Evolutionary conservation across 2,329 filamentous ascomycete species (phyloP).

Genomic region (Phaeosphaeriaceae sp.): DNA sequence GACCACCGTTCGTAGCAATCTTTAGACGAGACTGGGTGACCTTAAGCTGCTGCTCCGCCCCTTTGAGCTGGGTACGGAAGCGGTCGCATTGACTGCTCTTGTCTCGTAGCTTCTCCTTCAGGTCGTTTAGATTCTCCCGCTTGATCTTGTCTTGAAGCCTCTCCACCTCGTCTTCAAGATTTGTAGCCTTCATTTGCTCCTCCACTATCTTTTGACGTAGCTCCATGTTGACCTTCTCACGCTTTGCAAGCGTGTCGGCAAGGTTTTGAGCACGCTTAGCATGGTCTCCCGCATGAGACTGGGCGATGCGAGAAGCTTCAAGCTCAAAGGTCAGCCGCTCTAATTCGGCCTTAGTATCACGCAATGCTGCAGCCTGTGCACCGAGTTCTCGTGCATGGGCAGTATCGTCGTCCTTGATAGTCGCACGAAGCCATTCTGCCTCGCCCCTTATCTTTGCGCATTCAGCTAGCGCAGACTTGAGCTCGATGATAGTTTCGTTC

Average conservation of each 20-base stretch:
- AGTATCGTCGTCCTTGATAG: slow-evolving; percentile 1
- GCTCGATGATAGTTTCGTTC: slow-evolving; percentile 1
- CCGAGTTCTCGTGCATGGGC: neutral
- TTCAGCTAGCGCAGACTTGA: neutral
- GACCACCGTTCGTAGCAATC: slow-evolving; percentile 16
- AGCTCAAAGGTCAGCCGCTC: slow-evolving; percentile 3
- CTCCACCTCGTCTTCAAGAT: slow-evolving; percentile 22
- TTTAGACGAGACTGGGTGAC: slow-evolving; percentile 11
- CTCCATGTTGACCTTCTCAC: slow-evolving; percentile 16
- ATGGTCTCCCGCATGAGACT: slow-evolving; percentile 6
- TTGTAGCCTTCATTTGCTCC: slow-evolving; percentile 11
- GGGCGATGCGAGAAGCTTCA: slow-evolving; percentile 3
- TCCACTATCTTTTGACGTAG: slow-evolving; percentile 16
- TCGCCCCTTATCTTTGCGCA: slow-evolving; percentile 10
- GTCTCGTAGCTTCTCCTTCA: slow-evolving; percentile 21
- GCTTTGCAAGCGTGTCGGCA: slow-evolving; percentile 11
- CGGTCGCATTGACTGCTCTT: slow-evolving; percentile 28
- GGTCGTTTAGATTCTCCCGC: slow-evolving; percentile 6
- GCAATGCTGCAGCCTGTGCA: neutral
- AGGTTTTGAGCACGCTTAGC: slow-evolving; percentile 6
- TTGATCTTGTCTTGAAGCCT: slow-evolving; percentile 9
- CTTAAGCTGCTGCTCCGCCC: slow-evolving; percentile 9
- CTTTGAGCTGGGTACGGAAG: slow-evolving; percentile 23
- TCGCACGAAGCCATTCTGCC: slow-evolving; percentile 12
- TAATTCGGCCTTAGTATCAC: neutral